Evolutionary conservation across 306 rosid genomes (phyloP).

Genomic region (Cucumis melo): DNA sequence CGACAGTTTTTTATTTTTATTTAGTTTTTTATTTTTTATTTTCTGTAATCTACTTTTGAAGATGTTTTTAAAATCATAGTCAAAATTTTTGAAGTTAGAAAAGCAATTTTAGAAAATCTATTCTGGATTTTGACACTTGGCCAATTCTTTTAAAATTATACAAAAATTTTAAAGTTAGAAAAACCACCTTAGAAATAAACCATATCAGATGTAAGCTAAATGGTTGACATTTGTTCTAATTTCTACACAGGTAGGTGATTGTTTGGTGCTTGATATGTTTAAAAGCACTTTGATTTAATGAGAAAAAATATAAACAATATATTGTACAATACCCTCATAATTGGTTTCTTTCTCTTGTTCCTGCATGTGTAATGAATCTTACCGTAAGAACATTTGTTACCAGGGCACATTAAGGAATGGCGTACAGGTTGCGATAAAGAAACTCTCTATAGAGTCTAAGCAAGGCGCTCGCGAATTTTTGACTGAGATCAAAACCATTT

Average conservation of each 20-base stretch:
- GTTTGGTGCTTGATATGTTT: not conserved
- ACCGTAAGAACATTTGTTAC: slow-evolving; percentile 6
- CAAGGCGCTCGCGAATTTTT: slow-evolving; percentile 82
- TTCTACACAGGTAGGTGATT: not conserved
- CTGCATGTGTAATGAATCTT: not conserved
- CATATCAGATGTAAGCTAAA: not conserved
- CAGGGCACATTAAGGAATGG: slow-evolving; percentile 70
- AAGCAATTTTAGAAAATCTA: not conserved
- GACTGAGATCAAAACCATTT: slow-evolving; percentile 59
- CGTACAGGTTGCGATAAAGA: slow-evolving; percentile 63
- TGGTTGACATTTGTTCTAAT: not conserved
- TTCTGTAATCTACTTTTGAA: not conserved
- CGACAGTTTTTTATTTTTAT: no score
- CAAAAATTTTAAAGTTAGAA: not conserved
- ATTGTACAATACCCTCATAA: not conserved
- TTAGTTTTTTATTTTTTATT: no score
- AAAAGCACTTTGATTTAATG: not conserved
- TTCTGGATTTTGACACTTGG: not conserved
- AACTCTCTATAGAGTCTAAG: slow-evolving; percentile 73
- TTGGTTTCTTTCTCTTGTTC: not conserved
- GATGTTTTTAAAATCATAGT: not conserved
- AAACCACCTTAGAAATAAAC: not conserved
- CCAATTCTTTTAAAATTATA: not conserved
- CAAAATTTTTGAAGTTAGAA: not conserved
- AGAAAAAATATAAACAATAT: not conserved